Base-by-base conservation (phyloP, 306 rosid genomes). In the Ormosia semicastrata region DNA sequence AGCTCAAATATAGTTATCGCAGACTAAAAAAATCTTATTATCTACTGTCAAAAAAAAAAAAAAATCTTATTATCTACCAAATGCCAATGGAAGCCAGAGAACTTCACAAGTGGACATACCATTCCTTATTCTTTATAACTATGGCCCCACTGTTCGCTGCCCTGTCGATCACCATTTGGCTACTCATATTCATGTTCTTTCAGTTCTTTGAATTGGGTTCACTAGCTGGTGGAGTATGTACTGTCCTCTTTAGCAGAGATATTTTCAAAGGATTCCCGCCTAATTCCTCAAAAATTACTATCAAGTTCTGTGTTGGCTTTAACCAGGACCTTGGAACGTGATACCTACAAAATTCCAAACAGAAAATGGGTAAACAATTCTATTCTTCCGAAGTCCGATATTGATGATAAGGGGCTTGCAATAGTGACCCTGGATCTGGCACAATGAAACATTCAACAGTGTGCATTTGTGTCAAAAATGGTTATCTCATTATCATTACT, bases 261-360 rank as follows among this genome's bases (percentile, higher is more conserved):
- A 92, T 92, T 87, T 88, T 92, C 58, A 89, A 85, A 43, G 93
- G 92, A 83, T 94, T 91, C 11, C 99, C 99, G 0, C 98, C 99
- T n/a, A 96, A 88, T 83, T 96, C 99, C 88, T 96, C 98, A 66
- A 96, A 91, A 30, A 92, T 78, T 32, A 96, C 94, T 52, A 96
- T 30, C 83, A 93, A 67, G 63, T 96, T 96, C 8, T 77, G 60
- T n/a, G 90, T 91, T 78, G 99, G 94, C 86, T 85, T 96, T 75
- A 96, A 88, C 99, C 99, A 96, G 17, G 99, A 91, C 76, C 98
- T 88, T 15, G 99, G 99, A 79, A 96, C 91, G 18, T 96, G 98
- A 65, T 95, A 95, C 98, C 98, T 95, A 85, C n/a, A 79, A 71
- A 84, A 67, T 69, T 40, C 32, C 43, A 72, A 39, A 54, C 67